phyloP scores from a whole-genome alignment of 2,329 filamentous ascomycete species.

The Paecilomyces sp. region DNA sequence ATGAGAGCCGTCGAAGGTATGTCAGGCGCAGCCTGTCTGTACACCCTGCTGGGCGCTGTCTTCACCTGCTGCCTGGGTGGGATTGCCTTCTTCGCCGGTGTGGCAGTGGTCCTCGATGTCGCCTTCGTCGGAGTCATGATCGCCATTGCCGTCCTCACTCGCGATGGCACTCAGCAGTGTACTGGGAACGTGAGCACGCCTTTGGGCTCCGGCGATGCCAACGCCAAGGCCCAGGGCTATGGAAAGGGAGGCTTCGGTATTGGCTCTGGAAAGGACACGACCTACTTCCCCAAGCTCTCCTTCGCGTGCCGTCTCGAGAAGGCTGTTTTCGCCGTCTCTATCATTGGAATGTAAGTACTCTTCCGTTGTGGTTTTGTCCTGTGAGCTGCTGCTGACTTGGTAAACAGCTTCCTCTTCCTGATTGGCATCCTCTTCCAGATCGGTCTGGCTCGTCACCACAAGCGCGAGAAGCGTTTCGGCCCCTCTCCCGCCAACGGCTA shows the following conservation, averaged over 20 bases:
- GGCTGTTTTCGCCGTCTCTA: constrained; percentile 68
- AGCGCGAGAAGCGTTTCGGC: constrained; percentile 66
- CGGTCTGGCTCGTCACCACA: constrained; percentile 61
- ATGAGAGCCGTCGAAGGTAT: constrained; percentile 72
- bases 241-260: constrained; percentile 42
- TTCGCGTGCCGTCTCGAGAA: constrained; percentile 70
- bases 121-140: constrained; percentile 71
- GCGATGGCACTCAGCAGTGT: constrained; percentile 62
- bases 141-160: constrained; percentile 70
- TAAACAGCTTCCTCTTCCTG: constrained; percentile 63
- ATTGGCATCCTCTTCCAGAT: constrained; percentile 64
- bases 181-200: constrained; percentile 57
- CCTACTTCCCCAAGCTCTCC: constrained; percentile 30
- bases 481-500: constrained; percentile 61
- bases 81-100: constrained; percentile 61
- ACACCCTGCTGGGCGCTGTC: constrained; percentile 64
- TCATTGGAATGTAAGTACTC: constrained; percentile 62
- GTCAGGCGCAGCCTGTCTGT: constrained; percentile 65
- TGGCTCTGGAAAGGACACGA: constrained; percentile 12
- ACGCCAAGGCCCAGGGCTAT: constrained; percentile 41
- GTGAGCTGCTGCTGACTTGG: constrained; percentile 3
- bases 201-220: constrained; percentile 57
- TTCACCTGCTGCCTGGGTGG: constrained; percentile 76
- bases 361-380: background rate
- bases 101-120: constrained; percentile 70